Evolutionary conservation across 441 rosid species (phyloP), one percentile per base, ranked within the genome.

Genomic region (Syzygium syzygioides): DNA sequence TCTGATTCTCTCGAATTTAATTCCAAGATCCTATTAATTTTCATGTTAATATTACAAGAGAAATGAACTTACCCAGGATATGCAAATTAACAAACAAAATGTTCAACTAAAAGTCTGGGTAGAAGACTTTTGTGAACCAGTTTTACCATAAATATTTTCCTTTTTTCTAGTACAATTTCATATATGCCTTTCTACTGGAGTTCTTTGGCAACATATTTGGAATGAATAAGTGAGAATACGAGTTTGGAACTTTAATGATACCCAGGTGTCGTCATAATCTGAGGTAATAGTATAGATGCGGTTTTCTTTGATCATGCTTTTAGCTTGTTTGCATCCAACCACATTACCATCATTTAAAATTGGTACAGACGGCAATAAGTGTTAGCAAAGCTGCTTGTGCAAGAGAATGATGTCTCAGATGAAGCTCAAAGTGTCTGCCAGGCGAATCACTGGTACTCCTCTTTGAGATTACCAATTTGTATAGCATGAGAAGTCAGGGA

Each of bases 221-320:
- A 59, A 25, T 26, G 64, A 59, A 25, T 59, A 1, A 10, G 0
- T 60, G 68, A 60, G 68, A 60, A 1, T 4, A 11, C n/a, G 14
- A 28, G 68, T 60, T 60, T 0, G 25, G 25, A 11, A 59, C 34
- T 60, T 60, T 0, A 41, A 28, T n/a, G 17, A 60, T 60, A 60
- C 0, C 18, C 15, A 6, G 15, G 4, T n/a, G 3, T 59, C 25
- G 9, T 60, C 68, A 14, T 60, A 60, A 14, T n/a, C 18, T 0
- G 2, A 60, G 34, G 4, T 60, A 6, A 0, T 14, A 26, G 15
- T 2, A 6, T 0, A 13, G 34, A 60, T 15, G 34, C 8, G 7
- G 4, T 60, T 60, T 59, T 59, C 64, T 25, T 26, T 26, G 64
- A 59, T 59, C 30, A 59, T 59, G 64, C 64, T 59, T 26, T 59